These are phyloP conservation scores for Diplodia corticola DNA, from an alignment of 2,329 filamentous ascomycete genomes.

Conservation along the genomic window DNA sequence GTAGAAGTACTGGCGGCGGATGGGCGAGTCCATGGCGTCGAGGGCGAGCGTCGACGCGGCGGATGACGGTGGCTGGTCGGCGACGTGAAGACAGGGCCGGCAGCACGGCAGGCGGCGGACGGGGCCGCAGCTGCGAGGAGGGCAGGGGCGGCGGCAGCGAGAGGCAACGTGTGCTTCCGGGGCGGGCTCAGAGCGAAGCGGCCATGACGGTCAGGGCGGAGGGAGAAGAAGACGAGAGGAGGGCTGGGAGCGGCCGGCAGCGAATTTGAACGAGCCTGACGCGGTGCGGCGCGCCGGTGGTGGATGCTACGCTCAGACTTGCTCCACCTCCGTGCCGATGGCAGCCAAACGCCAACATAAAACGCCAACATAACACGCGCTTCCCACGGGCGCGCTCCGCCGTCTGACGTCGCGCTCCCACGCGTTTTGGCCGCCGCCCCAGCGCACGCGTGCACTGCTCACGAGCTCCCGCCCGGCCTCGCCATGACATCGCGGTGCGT, in stretches of 20 bases:
- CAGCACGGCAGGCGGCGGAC: slow-evolving; percentile 24
- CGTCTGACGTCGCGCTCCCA: background rate
- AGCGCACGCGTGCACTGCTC: background rate
- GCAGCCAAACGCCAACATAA: background rate
- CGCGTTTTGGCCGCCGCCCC: background rate
- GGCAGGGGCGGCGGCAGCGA: slow-evolving; percentile 27
- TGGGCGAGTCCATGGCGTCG: slow-evolving; percentile 37
- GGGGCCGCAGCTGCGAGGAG: slow-evolving; percentile 28
- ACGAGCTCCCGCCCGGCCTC: background rate
- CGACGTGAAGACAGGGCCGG: slow-evolving; percentile 8
- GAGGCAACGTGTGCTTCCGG: slow-evolving; percentile 26
- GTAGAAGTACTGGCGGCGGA: slow-evolving; percentile 31
- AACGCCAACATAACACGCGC: background rate
- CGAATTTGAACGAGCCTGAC: slow-evolving; percentile 33
- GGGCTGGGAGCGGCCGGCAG: slow-evolving; percentile 36
- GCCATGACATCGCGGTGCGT: slow-evolving; percentile 15
- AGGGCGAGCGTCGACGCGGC: slow-evolving; percentile 31
- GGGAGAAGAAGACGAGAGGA: slow-evolving; percentile 28
- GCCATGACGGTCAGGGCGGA: slow-evolving; percentile 24
- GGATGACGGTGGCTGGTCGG: slow-evolving; percentile 32
- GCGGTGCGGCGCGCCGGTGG: slow-evolving; percentile 22
- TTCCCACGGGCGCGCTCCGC: background rate
- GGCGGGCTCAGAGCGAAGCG: slow-evolving; percentile 21
- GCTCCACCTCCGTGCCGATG: slow-evolving; percentile 16
- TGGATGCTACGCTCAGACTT: slow-evolving; percentile 22